Percentiles rank a stretch among this genome's conserved stretches.
These are phyloP conservation scores for Aspergillus cejpii DNA, from an alignment of 2,329 filamentous ascomycete species.

Conservation along the genomic window DNA sequence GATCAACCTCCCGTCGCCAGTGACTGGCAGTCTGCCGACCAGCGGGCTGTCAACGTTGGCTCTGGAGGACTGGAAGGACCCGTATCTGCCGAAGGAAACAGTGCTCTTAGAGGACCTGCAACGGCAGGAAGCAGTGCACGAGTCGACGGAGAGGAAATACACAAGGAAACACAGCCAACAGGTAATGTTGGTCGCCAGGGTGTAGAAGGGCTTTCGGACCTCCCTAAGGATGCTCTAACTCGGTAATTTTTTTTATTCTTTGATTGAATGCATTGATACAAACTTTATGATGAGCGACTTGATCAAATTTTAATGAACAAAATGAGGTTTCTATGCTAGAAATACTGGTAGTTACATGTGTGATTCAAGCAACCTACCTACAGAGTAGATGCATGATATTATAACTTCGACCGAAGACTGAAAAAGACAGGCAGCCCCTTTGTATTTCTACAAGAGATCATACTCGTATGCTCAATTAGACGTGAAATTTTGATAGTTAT, in stretches of 20 bases:
- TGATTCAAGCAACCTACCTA: no score
- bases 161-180: conserved; percentile 47
- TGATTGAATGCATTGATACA: not conserved
- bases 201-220: conserved; percentile 49
- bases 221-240: conserved; percentile 56
- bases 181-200: conserved; percentile 55
- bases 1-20: conserved; percentile 69
- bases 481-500: no score
- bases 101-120: conserved; percentile 54
- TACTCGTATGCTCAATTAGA: no score
- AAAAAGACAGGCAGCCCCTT: no score
- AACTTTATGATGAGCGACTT: not conserved
- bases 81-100: conserved; percentile 44
- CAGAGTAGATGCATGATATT: no score
- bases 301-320: not conserved
- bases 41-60: conserved; percentile 62
- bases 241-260: conserved; percentile 32
- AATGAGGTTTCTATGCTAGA: no score
- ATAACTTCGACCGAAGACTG: no score
- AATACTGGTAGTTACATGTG: no score
- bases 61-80: conserved; percentile 52
- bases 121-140: conserved; percentile 51
- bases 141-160: conserved; percentile 45
- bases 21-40: conserved; percentile 70
- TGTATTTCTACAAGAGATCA: no score